Evolutionary conservation across 1,284 basidiomycete genomes (phyloP).

Genomic region (Fomitopsis palustris): DNA sequence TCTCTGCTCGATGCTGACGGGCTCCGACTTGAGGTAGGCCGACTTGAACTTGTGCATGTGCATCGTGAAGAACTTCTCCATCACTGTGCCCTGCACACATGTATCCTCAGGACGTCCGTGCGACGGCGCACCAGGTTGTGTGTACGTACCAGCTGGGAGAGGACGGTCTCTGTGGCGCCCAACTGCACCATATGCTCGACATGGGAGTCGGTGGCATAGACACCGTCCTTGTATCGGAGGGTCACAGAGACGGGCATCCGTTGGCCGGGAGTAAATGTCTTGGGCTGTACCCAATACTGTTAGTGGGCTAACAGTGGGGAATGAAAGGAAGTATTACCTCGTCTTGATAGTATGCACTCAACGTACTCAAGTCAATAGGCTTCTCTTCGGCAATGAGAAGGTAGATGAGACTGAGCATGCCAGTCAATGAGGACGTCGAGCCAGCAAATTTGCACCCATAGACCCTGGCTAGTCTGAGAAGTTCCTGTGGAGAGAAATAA

Average conservation of each 20-base stretch:
- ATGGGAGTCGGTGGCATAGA: conserved; percentile 82
- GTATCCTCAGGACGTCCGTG: neutral
- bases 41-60: conserved; percentile 61
- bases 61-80: conserved; percentile 88
- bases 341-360: conserved; percentile 59
- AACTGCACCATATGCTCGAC: conserved; percentile 37
- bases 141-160: conserved; percentile 70
- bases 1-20: conserved; percentile 32
- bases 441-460: conserved; percentile 72
- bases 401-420: conserved; percentile 86
- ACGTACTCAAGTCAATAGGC: conserved; percentile 50
- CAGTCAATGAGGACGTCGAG: conserved; percentile 90
- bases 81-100: conserved; percentile 66
- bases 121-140: neutral
- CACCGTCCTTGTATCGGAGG: conserved; percentile 62
- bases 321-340: conserved; percentile 40
- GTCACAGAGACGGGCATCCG: conserved; percentile 75
- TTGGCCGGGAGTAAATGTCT: conserved; percentile 77
- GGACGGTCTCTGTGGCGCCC: conserved; percentile 59
- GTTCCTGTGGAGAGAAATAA: conserved; percentile 41
- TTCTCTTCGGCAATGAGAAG: conserved; percentile 74
- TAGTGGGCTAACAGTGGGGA: too few relatives aligned
- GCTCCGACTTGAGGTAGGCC: conserved; percentile 46
- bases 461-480: conserved; percentile 59
- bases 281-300: conserved; percentile 36